Base-by-base conservation (phyloP, 257 asterid species). In the Scutellaria barbata region DNA sequence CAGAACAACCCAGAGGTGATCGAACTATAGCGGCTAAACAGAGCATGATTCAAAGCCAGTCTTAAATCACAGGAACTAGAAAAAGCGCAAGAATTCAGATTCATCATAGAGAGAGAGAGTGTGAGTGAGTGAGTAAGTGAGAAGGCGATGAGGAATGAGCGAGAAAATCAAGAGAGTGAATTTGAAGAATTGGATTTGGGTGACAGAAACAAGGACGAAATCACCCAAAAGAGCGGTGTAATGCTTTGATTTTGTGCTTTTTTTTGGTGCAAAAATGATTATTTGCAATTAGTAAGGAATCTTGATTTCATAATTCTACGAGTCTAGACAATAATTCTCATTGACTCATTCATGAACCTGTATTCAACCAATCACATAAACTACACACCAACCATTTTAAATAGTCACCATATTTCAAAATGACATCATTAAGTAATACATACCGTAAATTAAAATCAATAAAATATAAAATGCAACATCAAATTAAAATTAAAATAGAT, bases 51-150 rank as follows among this genome's bases (percentile, higher is more conserved):
- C n/a, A 76, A 46, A 11, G 73, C 71, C 2, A 74, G 68, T 10
- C 62, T 81, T 12, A 82, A 77, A 72, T 79, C 79, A 47, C 51
- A 70, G 6, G 79, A 77, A 62, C 51, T 69, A 1, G 77, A 60
- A 14, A 79, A 67, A 40, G 77, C 51, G 64, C 64, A 78, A 50
- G 79, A 71, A 59, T 68, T 79, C 55, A 81, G 64, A 77, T 30
- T 77, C 82, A 82, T 77, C 69, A 52, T 40, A 8, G 9, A 30
- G 33, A 18, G 10, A 18, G 30, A 51, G 57, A 51, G 57, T 7
- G 17, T 7, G 2, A 0, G 35, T 5, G 37, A 57, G 3, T 22
- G 2, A 1, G 2, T 22, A 22, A 10, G 41, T 2, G 17, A 4
- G 63, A 10, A 4, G 5, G 35, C 5, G 4, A 30, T 30, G 30